These are phyloP conservation scores for Rosa multiflora DNA, from an alignment of 306 rosid species.

Conservation along the genomic window DNA sequence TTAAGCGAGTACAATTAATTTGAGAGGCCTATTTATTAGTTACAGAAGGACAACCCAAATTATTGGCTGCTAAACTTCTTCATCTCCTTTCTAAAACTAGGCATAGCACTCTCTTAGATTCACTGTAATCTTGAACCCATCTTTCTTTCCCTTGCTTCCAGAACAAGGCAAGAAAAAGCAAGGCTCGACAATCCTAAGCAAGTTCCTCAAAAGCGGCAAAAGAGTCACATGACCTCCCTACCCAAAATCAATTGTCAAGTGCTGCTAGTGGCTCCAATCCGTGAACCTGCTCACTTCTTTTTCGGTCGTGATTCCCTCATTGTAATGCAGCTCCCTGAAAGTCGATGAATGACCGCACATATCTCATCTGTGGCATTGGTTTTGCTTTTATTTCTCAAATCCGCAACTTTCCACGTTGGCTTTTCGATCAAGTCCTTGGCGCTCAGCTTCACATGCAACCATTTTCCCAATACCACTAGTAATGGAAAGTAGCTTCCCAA, in stretches of 20 bases:
- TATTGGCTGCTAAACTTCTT: constrained; percentile 30
- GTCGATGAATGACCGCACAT: constrained; percentile 67
- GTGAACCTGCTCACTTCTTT: constrained; percentile 80
- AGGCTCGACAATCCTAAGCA: constrained; percentile 82
- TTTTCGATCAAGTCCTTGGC: constrained; percentile 47
- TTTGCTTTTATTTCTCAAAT: constrained; percentile 70
- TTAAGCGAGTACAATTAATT: too few species aligned
- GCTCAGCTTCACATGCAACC: constrained; percentile 62
- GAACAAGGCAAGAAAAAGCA: constrained; percentile 81
- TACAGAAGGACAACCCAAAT: constrained; percentile 5
- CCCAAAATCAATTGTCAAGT: constrained; percentile 84
- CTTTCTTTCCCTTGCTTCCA: constrained; percentile 15
- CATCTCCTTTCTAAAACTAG: constrained; percentile 63
- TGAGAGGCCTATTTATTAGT: background rate
- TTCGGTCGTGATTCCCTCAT: constrained; percentile 66
- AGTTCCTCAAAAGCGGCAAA: constrained; percentile 59
- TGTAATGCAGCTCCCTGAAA: constrained; percentile 57
- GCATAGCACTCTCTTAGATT: constrained; percentile 52
- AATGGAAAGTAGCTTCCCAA: constrained; percentile 56
- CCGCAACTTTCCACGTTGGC: constrained; percentile 73
- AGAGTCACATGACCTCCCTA: constrained; percentile 94
- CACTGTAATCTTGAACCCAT: constrained; percentile 71
- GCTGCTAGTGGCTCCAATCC: constrained; percentile 87
- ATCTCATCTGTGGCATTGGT: constrained; percentile 55
- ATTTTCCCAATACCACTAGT: constrained; percentile 73